Evolutionary conservation across 768 basidiomycete genomes (phyloP), one percentile per base, ranked within the genome.

Genomic region (Russula sp.): DNA sequence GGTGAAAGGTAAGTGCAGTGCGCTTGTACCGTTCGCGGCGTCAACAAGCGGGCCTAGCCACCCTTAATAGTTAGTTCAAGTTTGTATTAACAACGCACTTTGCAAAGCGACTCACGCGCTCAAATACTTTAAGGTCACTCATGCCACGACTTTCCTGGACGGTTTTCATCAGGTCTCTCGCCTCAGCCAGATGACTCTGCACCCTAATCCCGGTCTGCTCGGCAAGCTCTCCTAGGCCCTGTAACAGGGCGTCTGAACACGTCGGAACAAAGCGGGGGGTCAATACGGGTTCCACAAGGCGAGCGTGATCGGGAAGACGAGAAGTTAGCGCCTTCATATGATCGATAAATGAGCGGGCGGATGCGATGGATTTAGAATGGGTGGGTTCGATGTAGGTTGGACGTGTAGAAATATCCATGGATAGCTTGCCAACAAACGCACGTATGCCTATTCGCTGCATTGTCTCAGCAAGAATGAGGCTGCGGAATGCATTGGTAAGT

Each of bases 251-350:
- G 56, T 89, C 79, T 2, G 90, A 88, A 72, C 92, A 95, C 0
- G 92, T 92, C 1, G 94, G 94, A 3, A 95, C 87, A 67, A 95
- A 96, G 20, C 94, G 84, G 0, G 94, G 94, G 0, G 94, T 94
- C 60, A 96, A 74, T 11, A 95, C 90, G 1, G 94, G 94, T 62
- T 89, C 82, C 5, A 94, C 81, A 10, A 91, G 79, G 11, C 80
- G 79, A 50, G 72, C 70, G 67, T 84, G 79, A 3, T 71, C 54
- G 0, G 80, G 80, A 0, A 84, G 72, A 24, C 75, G 61, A 5
- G 76, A 69, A 5, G 77, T 75, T 10, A 83, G 72, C 0, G 74
- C 70, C 30, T 71, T 73, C 57, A 89, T 87, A 26, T 73, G 74
- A 3, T 78, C 71, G 50, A 88, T 80, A 69, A 94, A 95, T 0